Evolutionary conservation across 2,329 filamentous ascomycete species (phyloP).

Genomic region (Lasiodiplodia sp.): DNA sequence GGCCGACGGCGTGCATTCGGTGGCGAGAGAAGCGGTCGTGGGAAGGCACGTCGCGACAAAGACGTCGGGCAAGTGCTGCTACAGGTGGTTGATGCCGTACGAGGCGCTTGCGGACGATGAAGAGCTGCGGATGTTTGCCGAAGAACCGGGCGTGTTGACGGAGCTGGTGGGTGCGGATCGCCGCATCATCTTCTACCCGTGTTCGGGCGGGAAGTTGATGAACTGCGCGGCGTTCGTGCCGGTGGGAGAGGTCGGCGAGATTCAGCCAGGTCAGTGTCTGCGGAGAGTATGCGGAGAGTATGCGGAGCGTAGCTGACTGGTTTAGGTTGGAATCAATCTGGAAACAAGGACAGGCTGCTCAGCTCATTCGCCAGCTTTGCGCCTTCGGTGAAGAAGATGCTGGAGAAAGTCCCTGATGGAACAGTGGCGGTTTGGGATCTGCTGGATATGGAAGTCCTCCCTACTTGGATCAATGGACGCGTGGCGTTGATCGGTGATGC

Average conservation of each 20-base stretch:
- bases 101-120: constrained; percentile 52
- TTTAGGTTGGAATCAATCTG: neutral
- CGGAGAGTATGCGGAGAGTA: no score
- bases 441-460: constrained; percentile 64
- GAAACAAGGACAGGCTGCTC: constrained; percentile 3
- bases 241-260: neutral
- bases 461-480: constrained; percentile 61
- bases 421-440: constrained; percentile 47
- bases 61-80: constrained; percentile 63
- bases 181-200: constrained; percentile 57
- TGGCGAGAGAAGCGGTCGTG: constrained; percentile 39
- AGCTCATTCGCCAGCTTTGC: neutral
- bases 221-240: constrained; percentile 46
- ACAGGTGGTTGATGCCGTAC: constrained; percentile 62
- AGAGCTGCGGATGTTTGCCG: constrained; percentile 47
- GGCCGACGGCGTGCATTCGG: constrained; percentile 60
- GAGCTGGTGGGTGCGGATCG: constrained; percentile 54
- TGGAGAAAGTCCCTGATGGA: constrained; percentile 49
- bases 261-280: neutral
- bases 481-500: constrained; percentile 71
- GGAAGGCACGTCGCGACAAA: constrained; percentile 46
- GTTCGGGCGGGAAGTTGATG: constrained; percentile 53
- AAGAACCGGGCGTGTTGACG: constrained; percentile 50
- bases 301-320: neutral
- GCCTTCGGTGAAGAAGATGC: constrained; percentile 34